Evolutionary conservation across 352 stramenopile genomes (phyloP).

Genomic region (Phytophthora hybrid): DNA sequence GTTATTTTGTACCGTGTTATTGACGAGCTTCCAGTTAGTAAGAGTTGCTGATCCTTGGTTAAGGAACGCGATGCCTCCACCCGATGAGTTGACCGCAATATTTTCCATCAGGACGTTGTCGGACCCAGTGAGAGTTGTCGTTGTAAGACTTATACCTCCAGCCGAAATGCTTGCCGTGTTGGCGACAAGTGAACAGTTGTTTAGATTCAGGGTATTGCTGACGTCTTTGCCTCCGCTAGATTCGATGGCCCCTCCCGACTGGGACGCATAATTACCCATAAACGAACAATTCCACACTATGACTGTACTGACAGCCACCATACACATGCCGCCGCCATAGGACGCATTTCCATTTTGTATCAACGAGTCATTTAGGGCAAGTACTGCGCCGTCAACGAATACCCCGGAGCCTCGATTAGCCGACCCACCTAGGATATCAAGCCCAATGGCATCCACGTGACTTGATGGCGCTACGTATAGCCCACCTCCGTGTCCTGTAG

Average conservation of each 20-base stretch:
- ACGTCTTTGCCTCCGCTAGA: conserved; percentile 17
- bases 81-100: conserved; percentile 20
- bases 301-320: conserved; percentile 26
- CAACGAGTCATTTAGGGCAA: conserved; percentile 28
- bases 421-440: conserved; percentile 25
- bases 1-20: conserved; percentile 42
- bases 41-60: conserved; percentile 24
- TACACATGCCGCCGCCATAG: conserved; percentile 43
- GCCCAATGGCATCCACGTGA: conserved; percentile 16
- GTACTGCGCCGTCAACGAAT: conserved; percentile 27
- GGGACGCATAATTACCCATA: conserved; percentile 37
- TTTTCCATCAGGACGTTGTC: conserved; percentile 38
- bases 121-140: conserved; percentile 33
- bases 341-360: conserved; percentile 29
- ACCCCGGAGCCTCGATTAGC: conserved; percentile 39
- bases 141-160: conserved; percentile 40
- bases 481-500: conserved; percentile 28
- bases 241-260: conserved; percentile 37
- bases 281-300: conserved; percentile 35
- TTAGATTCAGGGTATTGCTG: conserved; percentile 29
- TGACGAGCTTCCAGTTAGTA: conserved; percentile 41
- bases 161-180: conserved; percentile 40
- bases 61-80: conserved; percentile 43
- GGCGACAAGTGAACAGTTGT: conserved; percentile 26
- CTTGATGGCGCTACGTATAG: conserved; percentile 36